Conservation (phyloP, 1,139 yeast genomes). For the Ogataea hybrid region DNA sequence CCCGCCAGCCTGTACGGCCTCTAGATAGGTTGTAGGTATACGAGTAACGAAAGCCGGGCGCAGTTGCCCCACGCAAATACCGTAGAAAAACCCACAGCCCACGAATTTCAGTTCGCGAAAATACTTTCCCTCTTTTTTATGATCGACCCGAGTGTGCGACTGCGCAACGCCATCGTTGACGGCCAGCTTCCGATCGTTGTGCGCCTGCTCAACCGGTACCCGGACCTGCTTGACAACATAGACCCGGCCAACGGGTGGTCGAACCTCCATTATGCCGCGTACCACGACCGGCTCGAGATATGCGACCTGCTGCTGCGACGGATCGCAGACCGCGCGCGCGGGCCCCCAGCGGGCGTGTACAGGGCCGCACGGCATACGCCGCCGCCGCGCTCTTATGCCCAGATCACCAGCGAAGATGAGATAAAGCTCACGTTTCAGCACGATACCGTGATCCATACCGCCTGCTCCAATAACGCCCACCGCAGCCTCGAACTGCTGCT, state of each 20-base stretch:
- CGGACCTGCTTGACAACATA: slow-evolving; percentile 71
- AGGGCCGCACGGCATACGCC: not conserved
- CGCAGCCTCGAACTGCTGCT: slow-evolving; percentile 81
- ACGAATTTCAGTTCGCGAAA: slow-evolving; percentile 4
- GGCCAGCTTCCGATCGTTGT: slow-evolving; percentile 75
- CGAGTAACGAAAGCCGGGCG: not conserved
- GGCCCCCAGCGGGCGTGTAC: slow-evolving; percentile 15
- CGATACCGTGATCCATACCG: slow-evolving; percentile 74
- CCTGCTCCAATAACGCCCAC: slow-evolving; percentile 53
- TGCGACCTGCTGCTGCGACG: slow-evolving; percentile 56
- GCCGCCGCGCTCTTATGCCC: slow-evolving; percentile 20
- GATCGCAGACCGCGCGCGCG: slow-evolving; percentile 40
- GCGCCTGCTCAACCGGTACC: slow-evolving; percentile 68
- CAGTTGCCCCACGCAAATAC: not conserved
- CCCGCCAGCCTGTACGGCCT: not conserved
- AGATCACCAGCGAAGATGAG: slow-evolving; percentile 32
- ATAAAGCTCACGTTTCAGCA: slow-evolving; percentile 55
- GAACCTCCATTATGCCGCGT: slow-evolving; percentile 84
- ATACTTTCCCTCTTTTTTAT: slow-evolving; percentile 12
- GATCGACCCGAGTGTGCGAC: slow-evolving; percentile 62
- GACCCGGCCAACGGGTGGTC: slow-evolving; percentile 84
- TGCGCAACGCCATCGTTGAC: slow-evolving; percentile 69
- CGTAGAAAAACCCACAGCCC: no score
- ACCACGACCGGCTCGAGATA: slow-evolving; percentile 72
- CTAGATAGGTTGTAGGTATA: not conserved